Evolutionary conservation across 2,329 filamentous ascomycete species (phyloP), one percentile per base, ranked within the genome.

Genomic region (Pseudopyrenochaeta lycopersici): DNA sequence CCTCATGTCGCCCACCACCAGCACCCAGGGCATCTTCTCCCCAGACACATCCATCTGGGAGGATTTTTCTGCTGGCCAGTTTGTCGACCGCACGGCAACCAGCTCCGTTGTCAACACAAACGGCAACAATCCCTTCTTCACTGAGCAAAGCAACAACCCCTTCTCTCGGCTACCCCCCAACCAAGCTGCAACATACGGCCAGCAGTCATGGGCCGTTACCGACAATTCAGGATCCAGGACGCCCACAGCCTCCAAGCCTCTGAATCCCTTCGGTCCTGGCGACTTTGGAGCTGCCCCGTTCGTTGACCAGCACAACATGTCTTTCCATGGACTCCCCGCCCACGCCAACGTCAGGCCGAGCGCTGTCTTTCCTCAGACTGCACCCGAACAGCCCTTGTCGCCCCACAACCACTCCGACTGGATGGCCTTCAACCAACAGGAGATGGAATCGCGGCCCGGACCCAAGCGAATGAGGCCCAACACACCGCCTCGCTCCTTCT

Each of bases 401-500:
- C 85, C 86, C 35, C 84, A 87, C 73, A 84, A 82, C 51, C 85
- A 84, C 72, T 82, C 86, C 55, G 85, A 87, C 63, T 82, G 80
- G 80, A 82, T 81, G 80, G 75, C 75, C 41, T 76, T 82, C 70
- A 78, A 80, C 54, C 77, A 79, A 66, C 77, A 79, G 54, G 68
- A 85, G 82, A 76, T 79, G 76, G 77, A 81, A 72, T 66, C 76
- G 61, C 74, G 75, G 21, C 78, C 78, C 20, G 67, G 80, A 40
- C 80, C 71, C 71, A 85, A 79, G 76, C 83, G 70, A 70, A 87
- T 90, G 82, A 83, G 83, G 60, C 84, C 87, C 36, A 85, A 85
- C 72, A 93, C 90, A 23, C 82, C 85, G 49, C 85, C 89, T 76
- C 86, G 87, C 72, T 90, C 85, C 66, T 90, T 90, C 79, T 92